Evolutionary conservation across 768 basidiomycete genomes (phyloP), one percentile per base, ranked within the genome.

Genomic region (Serendipita sp.): DNA sequence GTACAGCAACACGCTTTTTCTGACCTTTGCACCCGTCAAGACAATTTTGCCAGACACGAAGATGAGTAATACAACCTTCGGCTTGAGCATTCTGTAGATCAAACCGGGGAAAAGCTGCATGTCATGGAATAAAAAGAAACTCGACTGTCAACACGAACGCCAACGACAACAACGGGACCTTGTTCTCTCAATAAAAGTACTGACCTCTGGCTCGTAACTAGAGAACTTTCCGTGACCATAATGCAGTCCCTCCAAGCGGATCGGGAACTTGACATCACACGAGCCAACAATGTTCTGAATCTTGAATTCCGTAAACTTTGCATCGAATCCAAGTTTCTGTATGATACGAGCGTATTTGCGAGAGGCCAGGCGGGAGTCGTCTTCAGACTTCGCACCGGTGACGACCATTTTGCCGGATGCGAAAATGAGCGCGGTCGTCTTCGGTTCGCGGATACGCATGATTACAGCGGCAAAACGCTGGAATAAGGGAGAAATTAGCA

Each of bases 381-480:
- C 95, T 76, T 98, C 95, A 36, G 90, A 92, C 81, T 98, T 99
- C 56, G 96, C 96, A 73, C 96, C 96, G 45, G 96, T 98, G 66
- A 98, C 95, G 74, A 99, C 96, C 91, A 99, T 98, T 83, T 98
- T 99, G 73, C 96, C 96, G 65, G 92, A 95, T 38, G 96, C 96
- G 75, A 99, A 99, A 76, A 99, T 98, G 70, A 99, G 85, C 28
- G 95, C 96, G 63, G 96, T 99, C 66, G 96, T 99, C 81, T 99
- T 99, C 62, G 96, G 96, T 71, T 98, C 96, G 70, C 96, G 93
- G 73, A 99, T 98, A 76, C 96, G 91, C 96, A 99, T 99, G 78
- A 99, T 98, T 70, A 98, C 96, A 67, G 96, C 96, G 70, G 95
- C 96, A 80, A 99, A 99, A 87, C 96, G 96, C 96, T 99, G 79